Evolutionary conservation across 2,329 filamentous ascomycete species (phyloP), one percentile per base, ranked within the genome.

Genomic region (Penicillium capsulatum): DNA sequence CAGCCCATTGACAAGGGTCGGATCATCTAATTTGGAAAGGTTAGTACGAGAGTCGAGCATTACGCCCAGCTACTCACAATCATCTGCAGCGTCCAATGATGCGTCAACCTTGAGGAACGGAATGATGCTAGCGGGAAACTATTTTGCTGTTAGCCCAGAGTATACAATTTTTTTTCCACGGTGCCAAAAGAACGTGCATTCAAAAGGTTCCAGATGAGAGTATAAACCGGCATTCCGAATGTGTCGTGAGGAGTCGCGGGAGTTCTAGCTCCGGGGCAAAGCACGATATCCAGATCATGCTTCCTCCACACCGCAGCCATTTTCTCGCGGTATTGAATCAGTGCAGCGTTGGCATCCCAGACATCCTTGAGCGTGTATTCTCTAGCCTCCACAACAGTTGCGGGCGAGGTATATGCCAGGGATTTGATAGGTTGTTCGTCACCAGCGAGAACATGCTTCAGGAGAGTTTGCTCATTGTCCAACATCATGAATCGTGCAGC

Each of bases 211-310:
- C 68, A 68, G 19, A 78, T 44, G 13, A 69, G 53, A 0, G 76
- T 78, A 54, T 71, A 79, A 7, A 53, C 40, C 7, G 57, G 51
- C 51, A 49, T 58, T 3, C 53, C 59, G 34, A 50, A 63, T 0
- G 61, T 67, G 52, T 80, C 76, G 51, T 79, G 73, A 13, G 60
- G 61, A 1, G 73, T 68, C 0, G 77, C 75, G 0, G 74, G 76
- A 9, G 61, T 68, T 47, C 74, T 71, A 4, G 74, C 69, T 3
- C 67, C 65, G 3, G 72, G 67, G 36, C 65, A 67, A n/a, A 80
- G 36, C 0, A 79, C 55, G 0, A 69, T 70, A 55, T 80, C 76
- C 3, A 80, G 55, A 6, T 62, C 52, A 13, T 74, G 53, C 13
- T 68, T 54, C 1, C 64, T 55, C 57, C 72, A 68, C 0, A 65